These are phyloP conservation scores for Eucalyptus urophylla DNA, from an alignment of 345 rosid species.

Conservation along the genomic window DNA sequence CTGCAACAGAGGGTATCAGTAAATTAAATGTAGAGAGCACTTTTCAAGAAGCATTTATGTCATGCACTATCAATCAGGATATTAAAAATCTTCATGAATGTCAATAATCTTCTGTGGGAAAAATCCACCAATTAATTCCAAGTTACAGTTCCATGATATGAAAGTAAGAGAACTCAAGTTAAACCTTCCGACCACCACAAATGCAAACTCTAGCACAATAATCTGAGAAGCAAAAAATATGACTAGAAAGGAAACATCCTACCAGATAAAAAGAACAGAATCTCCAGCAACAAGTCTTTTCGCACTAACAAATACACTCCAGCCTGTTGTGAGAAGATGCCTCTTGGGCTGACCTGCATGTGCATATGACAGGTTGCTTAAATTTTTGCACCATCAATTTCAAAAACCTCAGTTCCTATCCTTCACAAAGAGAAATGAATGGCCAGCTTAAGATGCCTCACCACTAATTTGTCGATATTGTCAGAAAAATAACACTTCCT, in stretches of 20 bases:
- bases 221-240: neutral
- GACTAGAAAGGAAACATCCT: neutral
- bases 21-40: neutral
- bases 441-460: neutral
- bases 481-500: neutral
- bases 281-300: constrained; percentile 46
- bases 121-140: neutral
- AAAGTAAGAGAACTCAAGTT: neutral
- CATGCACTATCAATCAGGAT: neutral
- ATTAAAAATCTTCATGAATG: neutral
- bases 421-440: neutral
- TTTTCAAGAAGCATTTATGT: neutral
- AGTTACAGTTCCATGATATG: neutral
- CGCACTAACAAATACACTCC: constrained; percentile 50
- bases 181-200: neutral
- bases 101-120: neutral
- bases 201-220: neutral
- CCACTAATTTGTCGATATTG: neutral
- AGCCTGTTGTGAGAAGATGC: constrained; percentile 43
- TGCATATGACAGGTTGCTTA: neutral
- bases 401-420: neutral
- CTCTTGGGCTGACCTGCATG: constrained; percentile 46
- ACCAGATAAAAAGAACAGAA: constrained; percentile 41
- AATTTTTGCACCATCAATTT: neutral
- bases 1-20: neutral